These are phyloP conservation scores for Lippia alba DNA, from an alignment of 305 asterid genomes.

Conservation along the genomic window DNA sequence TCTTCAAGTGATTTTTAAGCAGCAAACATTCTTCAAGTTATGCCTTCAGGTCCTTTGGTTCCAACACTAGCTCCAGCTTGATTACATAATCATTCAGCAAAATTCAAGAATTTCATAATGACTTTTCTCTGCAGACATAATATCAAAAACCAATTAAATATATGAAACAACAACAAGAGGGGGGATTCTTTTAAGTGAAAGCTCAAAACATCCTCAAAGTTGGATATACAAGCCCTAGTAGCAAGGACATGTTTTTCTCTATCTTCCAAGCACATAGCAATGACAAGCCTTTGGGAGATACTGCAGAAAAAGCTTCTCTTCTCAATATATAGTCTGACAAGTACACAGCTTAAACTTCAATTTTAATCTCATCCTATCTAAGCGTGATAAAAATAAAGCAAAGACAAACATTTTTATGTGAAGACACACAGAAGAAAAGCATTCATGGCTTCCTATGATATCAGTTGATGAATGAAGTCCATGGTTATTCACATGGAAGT, in stretches of 20 bases:
- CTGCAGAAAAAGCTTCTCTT: constrained; percentile 78
- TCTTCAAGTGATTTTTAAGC: constrained; percentile 61
- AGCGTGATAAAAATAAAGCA: constrained; percentile 24
- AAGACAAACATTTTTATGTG: constrained; percentile 20
- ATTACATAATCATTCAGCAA: constrained; percentile 36
- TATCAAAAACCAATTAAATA: constrained; percentile 35
- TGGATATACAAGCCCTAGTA: constrained; percentile 59
- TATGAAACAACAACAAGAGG: constrained; percentile 28
- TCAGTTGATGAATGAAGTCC: constrained; percentile 64
- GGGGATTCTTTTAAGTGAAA: constrained; percentile 33
- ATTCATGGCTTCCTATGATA: constrained; percentile 71
- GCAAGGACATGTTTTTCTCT: constrained; percentile 65
- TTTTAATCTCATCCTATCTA: constrained; percentile 26
- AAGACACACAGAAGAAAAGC: constrained; percentile 42
- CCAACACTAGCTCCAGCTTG: constrained; percentile 76
- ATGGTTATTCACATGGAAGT: constrained; percentile 63
- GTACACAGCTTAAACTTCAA: constrained; percentile 42
- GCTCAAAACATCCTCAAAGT: constrained; percentile 82
- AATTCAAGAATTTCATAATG: constrained; percentile 25
- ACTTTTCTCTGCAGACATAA: constrained; percentile 18
- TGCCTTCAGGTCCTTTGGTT: constrained; percentile 71
- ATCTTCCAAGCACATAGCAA: constrained; percentile 72
- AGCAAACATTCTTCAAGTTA: constrained; percentile 61
- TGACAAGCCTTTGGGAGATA: constrained; percentile 52
- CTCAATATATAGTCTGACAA: constrained; percentile 81